These are phyloP conservation scores for Aspergillus tubingensis DNA, from an alignment of 2,329 filamentous ascomycete genomes.

Conservation along the genomic window DNA sequence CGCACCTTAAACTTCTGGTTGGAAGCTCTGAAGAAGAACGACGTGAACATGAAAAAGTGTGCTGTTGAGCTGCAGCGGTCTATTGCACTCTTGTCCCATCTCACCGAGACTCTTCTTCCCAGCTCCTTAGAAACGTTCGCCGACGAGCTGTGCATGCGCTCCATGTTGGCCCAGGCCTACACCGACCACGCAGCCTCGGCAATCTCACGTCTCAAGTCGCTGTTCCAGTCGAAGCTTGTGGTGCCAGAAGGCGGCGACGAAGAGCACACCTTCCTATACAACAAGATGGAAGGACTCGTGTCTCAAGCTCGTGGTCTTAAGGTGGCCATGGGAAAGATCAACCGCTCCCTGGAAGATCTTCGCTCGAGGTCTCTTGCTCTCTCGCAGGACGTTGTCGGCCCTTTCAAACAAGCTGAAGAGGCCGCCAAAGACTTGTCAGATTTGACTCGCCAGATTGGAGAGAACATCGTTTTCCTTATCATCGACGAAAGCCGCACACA, in stretches of 20 bases:
- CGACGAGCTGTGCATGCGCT: constrained; percentile 76
- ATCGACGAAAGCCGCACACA: constrained; percentile 71
- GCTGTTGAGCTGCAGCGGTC: constrained; percentile 79
- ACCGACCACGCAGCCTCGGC: constrained; percentile 75
- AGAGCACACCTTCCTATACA: constrained; percentile 67
- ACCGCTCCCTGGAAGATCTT: constrained; percentile 75
- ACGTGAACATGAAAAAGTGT: constrained; percentile 81
- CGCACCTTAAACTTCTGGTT: constrained; percentile 85
- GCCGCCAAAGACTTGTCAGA: constrained; percentile 66
- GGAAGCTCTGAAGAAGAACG: constrained; percentile 77
- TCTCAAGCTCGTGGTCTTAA: constrained; percentile 79
- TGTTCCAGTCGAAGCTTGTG: constrained; percentile 68
- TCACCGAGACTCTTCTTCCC: constrained; percentile 77
- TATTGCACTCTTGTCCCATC: constrained; percentile 82
- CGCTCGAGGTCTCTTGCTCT: constrained; percentile 74
- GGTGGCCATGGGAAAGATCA: constrained; percentile 76
- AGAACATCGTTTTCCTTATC: constrained; percentile 65
- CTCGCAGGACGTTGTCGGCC: constrained; percentile 64
- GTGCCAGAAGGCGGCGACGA: constrained; percentile 65
- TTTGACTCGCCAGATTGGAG: constrained; percentile 67
- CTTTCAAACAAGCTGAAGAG: constrained; percentile 70
- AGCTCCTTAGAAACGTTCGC: constrained; percentile 71
- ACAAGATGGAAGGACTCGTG: constrained; percentile 70
- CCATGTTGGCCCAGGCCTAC: constrained; percentile 74
- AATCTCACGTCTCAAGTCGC: constrained; percentile 62